These are phyloP conservation scores for Podaxis sp. DNA, from an alignment of 768 basidiomycete species.

Conservation along the genomic window DNA sequence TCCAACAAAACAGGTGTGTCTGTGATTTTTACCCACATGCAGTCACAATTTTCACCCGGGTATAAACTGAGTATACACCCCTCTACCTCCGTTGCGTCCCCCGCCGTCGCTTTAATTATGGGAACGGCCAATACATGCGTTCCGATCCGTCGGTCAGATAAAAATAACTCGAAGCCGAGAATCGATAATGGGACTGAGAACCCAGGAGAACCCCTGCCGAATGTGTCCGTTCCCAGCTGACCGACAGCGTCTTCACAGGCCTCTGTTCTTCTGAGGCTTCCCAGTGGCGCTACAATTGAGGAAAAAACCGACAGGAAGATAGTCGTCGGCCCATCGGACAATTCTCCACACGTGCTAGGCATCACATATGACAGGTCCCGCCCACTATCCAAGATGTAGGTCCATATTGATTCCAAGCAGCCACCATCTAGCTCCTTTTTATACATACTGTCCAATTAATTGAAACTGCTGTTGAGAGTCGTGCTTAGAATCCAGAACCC, in stretches of 20 bases:
- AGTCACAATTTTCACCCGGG: background rate
- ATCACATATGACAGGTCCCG: background rate
- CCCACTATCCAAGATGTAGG: background rate
- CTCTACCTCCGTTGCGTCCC: conserved; percentile 1
- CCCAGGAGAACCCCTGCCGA: background rate
- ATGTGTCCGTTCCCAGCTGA: background rate
- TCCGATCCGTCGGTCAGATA: conserved; percentile 1
- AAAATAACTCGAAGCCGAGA: background rate
- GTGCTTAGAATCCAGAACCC: no score
- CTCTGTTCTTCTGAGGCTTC: background rate
- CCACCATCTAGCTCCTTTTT: background rate
- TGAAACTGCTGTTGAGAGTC: background rate
- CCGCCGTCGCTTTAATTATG: background rate
- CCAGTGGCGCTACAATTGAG: background rate
- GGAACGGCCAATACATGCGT: background rate
- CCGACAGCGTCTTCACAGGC: background rate
- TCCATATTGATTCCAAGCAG: background rate
- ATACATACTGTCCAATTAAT: background rate
- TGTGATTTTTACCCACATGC: background rate
- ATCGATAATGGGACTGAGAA: background rate
- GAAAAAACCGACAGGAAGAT: background rate
- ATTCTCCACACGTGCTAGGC: background rate
- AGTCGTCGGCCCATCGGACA: background rate
- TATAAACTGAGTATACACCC: background rate
- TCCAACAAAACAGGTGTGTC: background rate